Base-by-base conservation (phyloP, 176 grass and related monocot species). In the Rhynchospora tenuis region DNA sequence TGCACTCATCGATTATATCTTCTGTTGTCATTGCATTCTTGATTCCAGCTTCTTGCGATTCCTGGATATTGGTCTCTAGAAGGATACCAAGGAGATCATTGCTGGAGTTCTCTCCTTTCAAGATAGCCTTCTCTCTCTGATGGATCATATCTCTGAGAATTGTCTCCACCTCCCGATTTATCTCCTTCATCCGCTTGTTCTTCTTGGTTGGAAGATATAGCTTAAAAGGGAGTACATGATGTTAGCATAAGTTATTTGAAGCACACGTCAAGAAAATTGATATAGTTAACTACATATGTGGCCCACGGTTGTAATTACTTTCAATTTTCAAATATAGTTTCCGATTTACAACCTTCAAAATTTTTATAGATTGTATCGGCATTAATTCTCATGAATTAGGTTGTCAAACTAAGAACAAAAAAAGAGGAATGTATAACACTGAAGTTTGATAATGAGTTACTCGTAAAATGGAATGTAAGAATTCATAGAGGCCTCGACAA, bases 1-100 rank as follows among this genome's bases (percentile, higher is more conserved):
- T 97, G 14, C 90, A 84, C 80, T 97, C 91, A 9, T 87, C 83
- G 29, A 93, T 91, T 11, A 93, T 81, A 14, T 97, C 94, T 2
- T 90, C 73, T 20, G 80, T 88, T 24, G 78, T 88, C 89, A 93
- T 93, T 55, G 80, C 76, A 0, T 76, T 74, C n/a, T 74, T 80
- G 26, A 47, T 5, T 20, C 6, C 61, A 17, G 90, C 84, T 0
- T 58, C n/a, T 10, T 85, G 68, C 2, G 56, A 57, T 27, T 90
- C 81, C 0, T 12, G 66, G 1, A 29, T 27, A 45, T 88, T 93
- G 45, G 83, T 80, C 22, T 97, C 74, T 86, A 97, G 55, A 17
- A 97, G 26, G 51, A 91, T 0, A 12, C 87, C 85, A 0, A 93
- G 62, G 57, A 97, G 87, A n/a, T 97, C 85, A 7, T 84, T 84